Evolutionary conservation across 371 early-diverging fungal genomes (phyloP), one percentile per base, ranked within the genome.

Genomic region (Rhizopus sp.): DNA sequence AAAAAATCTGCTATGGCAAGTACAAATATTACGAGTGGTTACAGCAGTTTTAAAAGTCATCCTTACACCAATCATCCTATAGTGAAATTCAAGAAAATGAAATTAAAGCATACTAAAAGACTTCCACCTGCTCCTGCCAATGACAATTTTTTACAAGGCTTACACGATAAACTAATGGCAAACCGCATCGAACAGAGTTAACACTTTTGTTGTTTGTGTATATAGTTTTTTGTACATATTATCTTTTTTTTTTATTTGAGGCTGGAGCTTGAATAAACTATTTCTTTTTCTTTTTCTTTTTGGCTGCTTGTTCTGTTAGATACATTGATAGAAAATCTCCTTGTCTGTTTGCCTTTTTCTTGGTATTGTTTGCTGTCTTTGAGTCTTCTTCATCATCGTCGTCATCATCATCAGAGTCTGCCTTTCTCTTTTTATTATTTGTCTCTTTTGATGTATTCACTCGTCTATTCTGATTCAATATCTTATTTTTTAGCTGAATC

Each of bases 271-370:
- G 12, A 35, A 35, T 29, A 55, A 46, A 31, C 54, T 66, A 64
- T 57, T 72, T 79, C 53, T 81, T 75, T 63, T 80, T 81, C 48
- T 79, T 82, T n/a, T 78, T 80, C 72, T 77, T 80, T 50, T 73
- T 80, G 32, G 59, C 59, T 3, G 75, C 72, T 15, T 81, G 60
- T 54, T 82, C 81, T 8, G 69, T 69, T 53, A 82, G 62, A 64
- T 79, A 81, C 73, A 73, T 74, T 4, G 80, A 81, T 44, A 84
- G 66, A 41, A 84, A 84, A 35, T 82, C 82, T 13, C 74, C 73
- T 16, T 60, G 69, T 30, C 54, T 53, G 40, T 29, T 60, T 16
- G 3, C 23, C 32, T 41, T 5, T 39, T 52, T 46, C 34, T 53
- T 33, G 45, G 9, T 50, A 15, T 51, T 53, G 30, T 48, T 55